phyloP scores from a whole-genome alignment of 148 eudicot genomes.

The Chenopodium formosanum region DNA sequence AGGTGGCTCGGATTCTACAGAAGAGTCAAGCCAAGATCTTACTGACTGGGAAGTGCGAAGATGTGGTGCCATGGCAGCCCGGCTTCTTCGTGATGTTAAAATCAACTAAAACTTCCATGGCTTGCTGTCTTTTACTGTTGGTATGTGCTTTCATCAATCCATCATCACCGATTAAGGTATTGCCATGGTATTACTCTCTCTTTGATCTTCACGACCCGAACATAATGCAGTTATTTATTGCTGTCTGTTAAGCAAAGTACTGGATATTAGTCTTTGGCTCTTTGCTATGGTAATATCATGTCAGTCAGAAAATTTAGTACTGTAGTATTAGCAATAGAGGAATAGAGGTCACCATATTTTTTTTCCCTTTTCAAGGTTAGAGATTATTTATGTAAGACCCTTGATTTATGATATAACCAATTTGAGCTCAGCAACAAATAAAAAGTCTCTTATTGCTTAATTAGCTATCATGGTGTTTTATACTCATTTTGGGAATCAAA shows the following conservation, averaged over 20 bases:
- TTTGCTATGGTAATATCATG: not conserved
- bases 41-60: slow-evolving; percentile 89
- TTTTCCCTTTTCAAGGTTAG: not conserved
- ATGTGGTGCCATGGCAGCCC: slow-evolving; percentile 91
- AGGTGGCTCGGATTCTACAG: slow-evolving; percentile 20
- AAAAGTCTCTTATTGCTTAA: not conserved
- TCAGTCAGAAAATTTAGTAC: not conserved
- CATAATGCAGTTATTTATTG: not conserved
- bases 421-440: no score
- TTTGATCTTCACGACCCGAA: not conserved
- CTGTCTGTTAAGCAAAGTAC: not conserved
- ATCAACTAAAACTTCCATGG: slow-evolving; percentile 23
- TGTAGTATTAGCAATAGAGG: not conserved
- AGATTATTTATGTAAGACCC: not conserved
- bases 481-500: not conserved
- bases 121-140: not conserved
- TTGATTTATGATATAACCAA: not conserved
- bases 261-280: not conserved
- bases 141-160: not conserved
- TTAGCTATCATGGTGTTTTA: not conserved
- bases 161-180: not conserved
- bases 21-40: slow-evolving; percentile 36
- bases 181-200: not conserved
- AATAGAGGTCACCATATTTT: not conserved
- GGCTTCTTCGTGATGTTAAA: slow-evolving; percentile 79